Base-by-base conservation (phyloP, 495 filamentous ascomycete species). In the Penicillium daleae region DNA sequence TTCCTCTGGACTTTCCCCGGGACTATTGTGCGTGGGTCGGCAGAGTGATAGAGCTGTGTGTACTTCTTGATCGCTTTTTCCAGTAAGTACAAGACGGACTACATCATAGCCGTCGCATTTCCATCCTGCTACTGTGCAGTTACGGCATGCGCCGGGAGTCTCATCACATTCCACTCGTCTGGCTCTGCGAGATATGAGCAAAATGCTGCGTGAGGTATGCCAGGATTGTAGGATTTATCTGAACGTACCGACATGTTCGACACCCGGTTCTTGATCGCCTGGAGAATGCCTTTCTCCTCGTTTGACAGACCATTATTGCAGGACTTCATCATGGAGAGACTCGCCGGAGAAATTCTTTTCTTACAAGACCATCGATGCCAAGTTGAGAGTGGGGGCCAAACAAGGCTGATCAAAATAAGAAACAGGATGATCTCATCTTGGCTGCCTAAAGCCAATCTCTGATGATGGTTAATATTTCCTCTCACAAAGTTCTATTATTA, bases 111-210 rank as follows among this genome's bases (percentile, higher is more conserved):
- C 69, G 35, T 68, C 66, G 40, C 69, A 72, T 35, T 58, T 63
- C 56, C 69, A 61, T 26, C 64, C 66, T 17, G 64, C 44, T 6
- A 48, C 60, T 2, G 29, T 46, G 33, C 66, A 71, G 15, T 65
- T 66, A 13, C 60, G 49, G 46, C 69, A 71, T 1, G 59, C 24
- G 3, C 60, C 58, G 3, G 66, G 66, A 0, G 69, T 66, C 54
- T 72, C 69, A 31, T 72, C 69, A 32, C 66, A 72, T 61, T 72
- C 69, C 4, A 67, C 33, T 33, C 60, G 69, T 24, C 69, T 55
- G 12, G 39, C 24, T 19, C 69, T 72, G 35, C 4, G 22, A 12
- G 12, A 39, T 8, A n/a, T 44, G 9, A 49, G 19, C 33, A 12
- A 4, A 39, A 40, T 35, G n/a, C 17, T 33, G 10, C 21, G 17